Percentiles rank a stretch among this genome's conserved stretches.
Conservation (phyloP, 202 grass and related monocot species). For the Tripidium arundinaceum region DNA sequence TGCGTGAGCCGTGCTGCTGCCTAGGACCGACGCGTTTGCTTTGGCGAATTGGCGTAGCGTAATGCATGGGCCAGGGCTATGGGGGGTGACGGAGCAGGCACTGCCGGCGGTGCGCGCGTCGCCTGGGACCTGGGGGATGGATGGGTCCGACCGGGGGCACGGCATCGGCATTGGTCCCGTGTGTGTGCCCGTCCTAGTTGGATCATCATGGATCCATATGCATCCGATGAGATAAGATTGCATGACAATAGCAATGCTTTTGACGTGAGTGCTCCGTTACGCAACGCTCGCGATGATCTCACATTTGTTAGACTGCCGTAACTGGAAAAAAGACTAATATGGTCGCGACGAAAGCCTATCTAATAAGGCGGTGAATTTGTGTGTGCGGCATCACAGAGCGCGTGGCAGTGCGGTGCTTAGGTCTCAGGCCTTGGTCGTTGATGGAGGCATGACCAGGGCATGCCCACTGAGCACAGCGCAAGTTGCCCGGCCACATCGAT, state of each 20-base stretch:
- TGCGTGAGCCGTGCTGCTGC: background rate
- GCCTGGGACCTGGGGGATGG: background rate
- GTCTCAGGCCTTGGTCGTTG: too few species aligned
- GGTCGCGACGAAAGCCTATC: background rate
- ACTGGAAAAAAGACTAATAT: background rate
- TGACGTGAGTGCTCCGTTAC: background rate
- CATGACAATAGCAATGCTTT: background rate
- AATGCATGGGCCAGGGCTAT: conserved; percentile 1
- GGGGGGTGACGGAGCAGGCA: conserved; percentile 26
- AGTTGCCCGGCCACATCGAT: background rate
- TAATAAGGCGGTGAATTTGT: background rate
- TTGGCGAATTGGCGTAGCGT: too few species aligned
- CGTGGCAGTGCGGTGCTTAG: background rate
- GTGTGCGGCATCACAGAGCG: too few species aligned
- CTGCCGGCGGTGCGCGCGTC: background rate
- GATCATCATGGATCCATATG: background rate
- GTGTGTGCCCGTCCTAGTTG: background rate
- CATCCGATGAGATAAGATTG: background rate
- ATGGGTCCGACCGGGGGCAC: background rate
- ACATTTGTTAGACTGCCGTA: background rate
- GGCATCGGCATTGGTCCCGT: background rate
- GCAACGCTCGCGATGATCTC: background rate
- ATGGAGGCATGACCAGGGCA: too few species aligned
- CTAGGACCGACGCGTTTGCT: background rate
- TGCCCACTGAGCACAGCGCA: background rate